Conservation (phyloP, 2,329 filamentous ascomycete species). For the Leptographium lundbergii region DNA sequence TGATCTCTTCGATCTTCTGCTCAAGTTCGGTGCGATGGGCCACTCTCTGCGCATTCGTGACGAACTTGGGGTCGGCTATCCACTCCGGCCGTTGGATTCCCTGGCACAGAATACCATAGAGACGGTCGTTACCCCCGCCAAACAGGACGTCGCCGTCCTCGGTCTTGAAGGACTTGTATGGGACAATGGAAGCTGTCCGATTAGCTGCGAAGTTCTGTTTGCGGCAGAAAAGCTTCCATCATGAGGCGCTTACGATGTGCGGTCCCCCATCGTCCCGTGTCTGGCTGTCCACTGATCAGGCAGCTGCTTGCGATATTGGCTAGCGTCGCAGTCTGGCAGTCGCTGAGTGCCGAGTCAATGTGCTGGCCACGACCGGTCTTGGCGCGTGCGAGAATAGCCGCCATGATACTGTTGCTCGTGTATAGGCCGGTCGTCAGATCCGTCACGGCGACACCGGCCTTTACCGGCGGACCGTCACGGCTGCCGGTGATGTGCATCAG, state of each 20-base stretch:
- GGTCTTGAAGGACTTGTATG: constrained; percentile 75
- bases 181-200: constrained; percentile 75
- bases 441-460: constrained; percentile 94
- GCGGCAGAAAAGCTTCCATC: no score
- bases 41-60: constrained; percentile 49
- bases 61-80: constrained; percentile 46
- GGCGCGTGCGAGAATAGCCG: constrained; percentile 65
- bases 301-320: constrained; percentile 93
- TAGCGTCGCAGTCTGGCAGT: constrained; percentile 88
- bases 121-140: constrained; percentile 59
- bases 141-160: constrained; percentile 58
- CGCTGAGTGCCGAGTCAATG: constrained; percentile 81
- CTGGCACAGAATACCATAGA: constrained; percentile 53
- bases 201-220: background rate
- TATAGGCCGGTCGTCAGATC: constrained; percentile 93
- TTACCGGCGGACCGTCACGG: constrained; percentile 81
- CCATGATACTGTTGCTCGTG: constrained; percentile 91
- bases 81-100: constrained; percentile 45
- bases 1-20: constrained; percentile 62
- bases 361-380: constrained; percentile 76
- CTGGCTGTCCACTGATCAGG: constrained; percentile 75
- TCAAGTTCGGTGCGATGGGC: constrained; percentile 68
- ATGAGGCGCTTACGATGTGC: constrained; percentile 60
- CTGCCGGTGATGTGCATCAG: constrained; percentile 96
- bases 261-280: constrained; percentile 87